These are phyloP conservation scores for Neurospora sp. DNA, from an alignment of 495 filamentous ascomycete genomes.

Conservation along the genomic window DNA sequence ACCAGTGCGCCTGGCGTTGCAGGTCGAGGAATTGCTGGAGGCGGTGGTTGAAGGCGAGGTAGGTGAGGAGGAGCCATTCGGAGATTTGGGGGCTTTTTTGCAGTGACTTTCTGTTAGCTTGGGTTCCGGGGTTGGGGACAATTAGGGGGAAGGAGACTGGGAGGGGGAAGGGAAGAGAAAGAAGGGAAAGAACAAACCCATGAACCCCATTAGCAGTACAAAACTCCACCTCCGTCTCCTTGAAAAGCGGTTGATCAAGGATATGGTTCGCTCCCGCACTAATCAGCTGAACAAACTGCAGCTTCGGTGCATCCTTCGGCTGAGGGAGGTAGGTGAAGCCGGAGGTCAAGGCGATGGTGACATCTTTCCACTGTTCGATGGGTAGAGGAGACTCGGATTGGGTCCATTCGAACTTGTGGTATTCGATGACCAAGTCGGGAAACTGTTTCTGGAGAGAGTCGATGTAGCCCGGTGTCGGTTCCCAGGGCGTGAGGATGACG, in stretches of 20 bases:
- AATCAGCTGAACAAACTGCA: constrained; percentile 65
- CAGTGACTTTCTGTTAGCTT: too few relatives aligned
- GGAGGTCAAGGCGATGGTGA: constrained; percentile 52
- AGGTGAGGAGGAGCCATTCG: constrained; percentile 60
- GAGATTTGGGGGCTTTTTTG: constrained; percentile 56
- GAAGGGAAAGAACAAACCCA: constrained; percentile 27
- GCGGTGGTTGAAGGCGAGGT: constrained; percentile 38
- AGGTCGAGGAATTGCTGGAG: constrained; percentile 15
- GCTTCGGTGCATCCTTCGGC: constrained; percentile 38
- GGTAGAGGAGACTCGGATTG: neutral
- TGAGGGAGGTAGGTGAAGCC: constrained; percentile 37
- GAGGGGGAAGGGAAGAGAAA: neutral
- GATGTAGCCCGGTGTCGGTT: constrained; percentile 28
- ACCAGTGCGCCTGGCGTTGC: constrained; percentile 42
- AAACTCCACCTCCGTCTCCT: constrained; percentile 50
- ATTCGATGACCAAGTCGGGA: constrained; percentile 39
- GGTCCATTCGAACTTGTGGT: constrained; percentile 7
- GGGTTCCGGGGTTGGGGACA: too few relatives aligned
- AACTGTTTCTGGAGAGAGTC: constrained; percentile 37
- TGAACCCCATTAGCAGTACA: constrained; percentile 70
- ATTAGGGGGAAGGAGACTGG: too few relatives aligned
- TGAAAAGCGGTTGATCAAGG: constrained; percentile 51
- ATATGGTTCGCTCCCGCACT: constrained; percentile 68
- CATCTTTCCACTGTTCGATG: constrained; percentile 44
- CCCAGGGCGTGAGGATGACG: constrained; percentile 36